Percentiles rank a stretch among this genome's conserved stretches.
Conservation (phyloP, 1,284 basidiomycete genomes). For the Melampsora larici-populina region DNA sequence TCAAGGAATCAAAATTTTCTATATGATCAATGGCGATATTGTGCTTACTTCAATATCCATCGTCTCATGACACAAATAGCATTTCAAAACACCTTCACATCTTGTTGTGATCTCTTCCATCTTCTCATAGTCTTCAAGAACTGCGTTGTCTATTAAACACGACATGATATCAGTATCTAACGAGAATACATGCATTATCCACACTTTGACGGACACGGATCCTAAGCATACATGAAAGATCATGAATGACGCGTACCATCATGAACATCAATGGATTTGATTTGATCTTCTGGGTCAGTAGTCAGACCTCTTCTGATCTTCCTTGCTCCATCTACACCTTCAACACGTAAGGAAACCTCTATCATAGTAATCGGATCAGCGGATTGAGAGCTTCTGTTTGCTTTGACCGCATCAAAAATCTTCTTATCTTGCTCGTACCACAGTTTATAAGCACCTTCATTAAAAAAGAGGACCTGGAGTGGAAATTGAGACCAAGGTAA, state of each 20-base stretch:
- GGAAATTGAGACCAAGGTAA: conserved; percentile 41
- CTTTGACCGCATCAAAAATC: conserved; percentile 12
- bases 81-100: conserved; percentile 5
- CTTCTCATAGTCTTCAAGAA: conserved; percentile 41
- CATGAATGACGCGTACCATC: conserved; percentile 24
- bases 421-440: conserved; percentile 10
- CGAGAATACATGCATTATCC: neutral
- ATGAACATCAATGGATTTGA: conserved; percentile 40
- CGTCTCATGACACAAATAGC: conserved; percentile 29
- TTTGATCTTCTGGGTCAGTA: conserved; percentile 9
- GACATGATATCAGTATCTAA: conserved; percentile 2
- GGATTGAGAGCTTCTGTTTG: neutral
- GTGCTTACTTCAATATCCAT: conserved; percentile 33
- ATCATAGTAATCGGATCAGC: neutral
- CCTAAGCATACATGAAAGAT: too few species aligned
- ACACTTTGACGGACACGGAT: too few species aligned
- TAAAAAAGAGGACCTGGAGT: conserved; percentile 31
- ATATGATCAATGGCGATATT: neutral
- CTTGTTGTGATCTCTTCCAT: conserved; percentile 30
- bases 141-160: conserved; percentile 21
- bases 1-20: neutral
- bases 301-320: conserved; percentile 18
- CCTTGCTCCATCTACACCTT: conserved; percentile 38
- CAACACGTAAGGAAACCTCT: conserved; percentile 15
- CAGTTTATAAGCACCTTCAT: conserved; percentile 24